phyloP scores from a whole-genome alignment of 805 yeast genomes.

The Kuraishia ogatae region DNA sequence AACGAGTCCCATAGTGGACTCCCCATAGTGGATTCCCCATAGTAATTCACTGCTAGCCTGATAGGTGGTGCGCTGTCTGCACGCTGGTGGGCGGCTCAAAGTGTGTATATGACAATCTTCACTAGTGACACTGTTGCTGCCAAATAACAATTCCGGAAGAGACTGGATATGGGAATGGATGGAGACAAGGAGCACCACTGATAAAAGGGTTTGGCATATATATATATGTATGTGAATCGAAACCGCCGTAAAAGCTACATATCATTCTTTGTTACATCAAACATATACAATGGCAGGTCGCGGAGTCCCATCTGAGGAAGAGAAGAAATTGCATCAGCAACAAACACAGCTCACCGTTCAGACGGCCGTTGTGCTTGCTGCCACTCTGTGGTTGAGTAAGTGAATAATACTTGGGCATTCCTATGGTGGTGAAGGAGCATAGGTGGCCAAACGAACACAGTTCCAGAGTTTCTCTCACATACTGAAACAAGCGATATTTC shows the following conservation, averaged over 20 bases:
- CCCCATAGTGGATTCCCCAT: no score
- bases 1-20: no score
- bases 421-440: neutral
- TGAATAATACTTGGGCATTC: neutral
- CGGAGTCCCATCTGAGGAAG: slow-evolving; percentile 50
- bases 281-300: slow-evolving; percentile 44
- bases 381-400: slow-evolving; percentile 42
- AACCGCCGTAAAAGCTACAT: no score
- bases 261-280: slow-evolving; percentile 6
- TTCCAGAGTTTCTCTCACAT: no score
- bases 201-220: neutral
- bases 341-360: slow-evolving; percentile 50
- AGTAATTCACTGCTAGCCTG: no score
- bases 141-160: neutral
- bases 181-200: neutral
- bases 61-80: no score
- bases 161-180: neutral
- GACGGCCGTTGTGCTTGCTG: slow-evolving; percentile 54
- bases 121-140: neutral
- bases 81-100: no score
- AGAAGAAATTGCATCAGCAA: slow-evolving; percentile 57
- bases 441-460: neutral
- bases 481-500: no score
- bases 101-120: neutral
- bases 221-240: no score